A percentile compares a stretch with the other conserved stretches of the same genome.
These are phyloP conservation scores for Aspergillus pseudoglaucus DNA, from an alignment of 2,329 filamentous ascomycete genomes.

Conservation along the genomic window DNA sequence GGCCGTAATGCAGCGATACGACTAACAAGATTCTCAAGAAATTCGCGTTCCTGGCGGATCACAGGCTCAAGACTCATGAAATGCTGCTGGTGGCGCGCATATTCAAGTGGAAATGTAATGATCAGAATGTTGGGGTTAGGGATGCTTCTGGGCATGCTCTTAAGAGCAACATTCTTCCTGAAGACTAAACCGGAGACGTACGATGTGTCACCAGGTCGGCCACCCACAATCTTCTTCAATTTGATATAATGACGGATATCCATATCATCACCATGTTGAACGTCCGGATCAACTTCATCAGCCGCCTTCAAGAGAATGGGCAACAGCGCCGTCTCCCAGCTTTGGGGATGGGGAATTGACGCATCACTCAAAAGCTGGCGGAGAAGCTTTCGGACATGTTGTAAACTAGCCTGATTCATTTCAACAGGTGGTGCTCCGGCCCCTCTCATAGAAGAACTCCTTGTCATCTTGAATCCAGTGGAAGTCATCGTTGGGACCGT, in stretches of 20 bases:
- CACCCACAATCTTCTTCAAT: constrained; percentile 90
- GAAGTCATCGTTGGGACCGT: constrained; percentile 31
- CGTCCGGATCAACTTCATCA: constrained; percentile 89
- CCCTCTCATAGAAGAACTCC: constrained; percentile 77
- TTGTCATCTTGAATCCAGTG: constrained; percentile 51
- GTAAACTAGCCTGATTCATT: constrained; percentile 77
- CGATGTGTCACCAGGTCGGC: constrained; percentile 81
- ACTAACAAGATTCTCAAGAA: constrained; percentile 82
- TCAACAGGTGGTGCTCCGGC: constrained; percentile 68
- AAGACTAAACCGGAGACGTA: constrained; percentile 97
- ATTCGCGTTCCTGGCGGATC: constrained; percentile 93
- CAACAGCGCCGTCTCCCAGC: constrained; percentile 85
- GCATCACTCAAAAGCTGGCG: constrained; percentile 75
- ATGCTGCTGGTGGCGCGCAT: constrained; percentile 84
- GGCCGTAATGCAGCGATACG: constrained; percentile 81
- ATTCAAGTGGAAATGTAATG: constrained; percentile 92
- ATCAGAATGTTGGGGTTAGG: constrained; percentile 79
- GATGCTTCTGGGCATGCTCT: constrained; percentile 90
- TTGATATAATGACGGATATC: constrained; percentile 98
- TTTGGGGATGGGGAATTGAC: constrained; percentile 61
- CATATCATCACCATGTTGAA: constrained; percentile 86
- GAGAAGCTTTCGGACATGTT: constrained; percentile 80
- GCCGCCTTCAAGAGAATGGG: constrained; percentile 87
- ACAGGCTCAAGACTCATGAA: constrained; percentile 98
- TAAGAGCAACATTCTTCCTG: constrained; percentile 91